Evolutionary conservation across 2,329 filamentous ascomycete genomes (phyloP).

Genomic region (Metarhizium album): DNA sequence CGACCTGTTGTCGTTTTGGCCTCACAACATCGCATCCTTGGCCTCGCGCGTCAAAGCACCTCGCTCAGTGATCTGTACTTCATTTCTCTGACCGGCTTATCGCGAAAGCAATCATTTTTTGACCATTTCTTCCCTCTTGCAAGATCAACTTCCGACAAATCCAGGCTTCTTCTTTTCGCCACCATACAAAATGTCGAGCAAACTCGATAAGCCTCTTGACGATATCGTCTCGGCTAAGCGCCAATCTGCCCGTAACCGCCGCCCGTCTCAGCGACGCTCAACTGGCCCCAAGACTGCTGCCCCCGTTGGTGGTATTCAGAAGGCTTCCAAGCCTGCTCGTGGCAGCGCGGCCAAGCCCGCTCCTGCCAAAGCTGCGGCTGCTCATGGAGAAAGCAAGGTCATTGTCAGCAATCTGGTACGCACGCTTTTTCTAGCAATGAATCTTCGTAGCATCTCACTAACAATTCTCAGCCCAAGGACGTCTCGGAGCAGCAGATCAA

Average conservation of each 20-base stretch:
- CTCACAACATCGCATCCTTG: background rate
- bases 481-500: conserved; percentile 96
- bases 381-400: conserved; percentile 79
- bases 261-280: conserved; percentile 38
- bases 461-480: conserved; percentile 69
- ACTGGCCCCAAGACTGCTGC: conserved; percentile 47
- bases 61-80: background rate
- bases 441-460: background rate
- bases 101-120: background rate
- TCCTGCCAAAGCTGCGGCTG: conserved; percentile 52
- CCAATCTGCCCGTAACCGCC: conserved; percentile 41
- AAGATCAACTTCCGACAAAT: conserved; percentile 8
- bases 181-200: conserved; percentile 66
- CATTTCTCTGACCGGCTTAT: background rate
- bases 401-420: conserved; percentile 97
- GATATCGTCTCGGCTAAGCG: conserved; percentile 82
- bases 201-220: conserved; percentile 94
- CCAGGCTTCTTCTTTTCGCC: conserved; percentile 19
- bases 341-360: conserved; percentile 47
- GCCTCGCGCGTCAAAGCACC: background rate
- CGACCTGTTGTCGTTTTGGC: conserved; percentile 1
- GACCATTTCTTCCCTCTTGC: background rate
- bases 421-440: background rate
- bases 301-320: conserved; percentile 78
- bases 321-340: conserved; percentile 55